These are phyloP conservation scores for Nitzschia palea DNA, from an alignment of 108 stramenopile genomes.

Conservation along the genomic window DNA sequence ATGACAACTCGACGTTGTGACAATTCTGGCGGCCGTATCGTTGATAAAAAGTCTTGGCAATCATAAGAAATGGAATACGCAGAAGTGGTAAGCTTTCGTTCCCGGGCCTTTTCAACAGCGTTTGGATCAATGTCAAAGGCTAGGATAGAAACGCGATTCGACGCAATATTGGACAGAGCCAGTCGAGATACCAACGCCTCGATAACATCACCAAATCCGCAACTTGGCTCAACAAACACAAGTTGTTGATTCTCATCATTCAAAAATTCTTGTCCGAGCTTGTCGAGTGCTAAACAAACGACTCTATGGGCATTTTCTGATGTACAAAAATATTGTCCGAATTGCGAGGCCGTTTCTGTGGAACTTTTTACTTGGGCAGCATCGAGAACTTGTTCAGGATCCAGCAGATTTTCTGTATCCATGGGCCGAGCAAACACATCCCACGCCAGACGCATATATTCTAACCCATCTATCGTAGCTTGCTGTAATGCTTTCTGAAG, in stretches of 20 bases:
- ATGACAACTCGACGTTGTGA: conserved; percentile 15
- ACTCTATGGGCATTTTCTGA: conserved; percentile 32
- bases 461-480: not conserved
- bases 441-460: conserved; percentile 21
- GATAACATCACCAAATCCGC: conserved; percentile 42
- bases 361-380: conserved; percentile 14
- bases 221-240: conserved; percentile 40
- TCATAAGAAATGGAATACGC: conserved; percentile 12
- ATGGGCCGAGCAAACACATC: conserved; percentile 33
- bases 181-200: conserved; percentile 12
- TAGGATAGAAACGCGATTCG: conserved; percentile 9
- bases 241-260: not conserved
- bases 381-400: not conserved
- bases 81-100: not conserved
- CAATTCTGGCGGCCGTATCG: not conserved
- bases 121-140: conserved; percentile 33
- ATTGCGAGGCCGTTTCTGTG: too few relatives aligned
- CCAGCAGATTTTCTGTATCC: conserved; percentile 21
- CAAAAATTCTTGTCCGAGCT: not conserved
- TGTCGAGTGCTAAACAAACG: conserved; percentile 6
- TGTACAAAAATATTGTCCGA: conserved; percentile 46
- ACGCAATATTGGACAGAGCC: not conserved
- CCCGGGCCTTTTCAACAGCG: conserved; percentile 14
- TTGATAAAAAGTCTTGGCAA: conserved; percentile 31
- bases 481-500: conserved; percentile 1